These are phyloP conservation scores for Pachysandra terminalis DNA, from an alignment of 164 flowering plant species.

Conservation along the genomic window DNA sequence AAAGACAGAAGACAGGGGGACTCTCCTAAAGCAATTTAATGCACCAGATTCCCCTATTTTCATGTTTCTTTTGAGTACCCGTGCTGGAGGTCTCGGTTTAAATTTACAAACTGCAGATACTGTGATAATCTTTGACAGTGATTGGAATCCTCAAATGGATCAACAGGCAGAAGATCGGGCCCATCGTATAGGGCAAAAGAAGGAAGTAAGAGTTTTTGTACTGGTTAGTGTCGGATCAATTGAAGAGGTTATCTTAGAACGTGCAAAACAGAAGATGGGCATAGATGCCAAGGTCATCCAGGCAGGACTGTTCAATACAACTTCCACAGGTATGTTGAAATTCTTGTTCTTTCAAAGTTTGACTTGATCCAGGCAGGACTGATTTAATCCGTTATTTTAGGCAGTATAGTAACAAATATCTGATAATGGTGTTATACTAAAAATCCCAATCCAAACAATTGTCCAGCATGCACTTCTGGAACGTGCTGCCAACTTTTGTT, in stretches of 20 bases:
- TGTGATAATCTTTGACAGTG: slow-evolving; percentile 94
- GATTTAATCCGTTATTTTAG: too few relatives aligned
- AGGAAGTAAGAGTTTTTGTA: slow-evolving; percentile 94
- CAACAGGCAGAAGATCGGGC: slow-evolving; percentile 99
- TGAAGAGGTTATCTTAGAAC: slow-evolving; percentile 95
- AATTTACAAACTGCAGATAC: slow-evolving; percentile 97
- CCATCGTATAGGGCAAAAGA: slow-evolving; percentile 97
- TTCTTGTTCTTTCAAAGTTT: background rate
- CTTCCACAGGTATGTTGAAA: slow-evolving; percentile 80
- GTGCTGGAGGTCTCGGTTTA: slow-evolving; percentile 98
- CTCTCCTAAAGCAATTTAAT: slow-evolving; percentile 72
- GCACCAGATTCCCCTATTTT: slow-evolving; percentile 86
- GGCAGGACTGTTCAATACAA: slow-evolving; percentile 96
- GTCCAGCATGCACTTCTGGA: too few relatives aligned
- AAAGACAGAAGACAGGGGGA: slow-evolving; percentile 88
- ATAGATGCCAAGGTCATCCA: slow-evolving; percentile 99
- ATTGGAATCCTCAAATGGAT: slow-evolving; percentile 99
- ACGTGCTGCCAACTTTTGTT: too few relatives aligned
- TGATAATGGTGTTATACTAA: too few relatives aligned
- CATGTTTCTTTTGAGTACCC: slow-evolving; percentile 96
- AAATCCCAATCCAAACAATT: too few relatives aligned
- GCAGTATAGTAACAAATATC: too few relatives aligned
- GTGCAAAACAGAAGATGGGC: slow-evolving; percentile 98
- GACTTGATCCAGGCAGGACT: background rate
- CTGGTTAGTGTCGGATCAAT: slow-evolving; percentile 95